phyloP scores from a whole-genome alignment of 495 filamentous ascomycete genomes.

The Cudoniella acicularis region DNA sequence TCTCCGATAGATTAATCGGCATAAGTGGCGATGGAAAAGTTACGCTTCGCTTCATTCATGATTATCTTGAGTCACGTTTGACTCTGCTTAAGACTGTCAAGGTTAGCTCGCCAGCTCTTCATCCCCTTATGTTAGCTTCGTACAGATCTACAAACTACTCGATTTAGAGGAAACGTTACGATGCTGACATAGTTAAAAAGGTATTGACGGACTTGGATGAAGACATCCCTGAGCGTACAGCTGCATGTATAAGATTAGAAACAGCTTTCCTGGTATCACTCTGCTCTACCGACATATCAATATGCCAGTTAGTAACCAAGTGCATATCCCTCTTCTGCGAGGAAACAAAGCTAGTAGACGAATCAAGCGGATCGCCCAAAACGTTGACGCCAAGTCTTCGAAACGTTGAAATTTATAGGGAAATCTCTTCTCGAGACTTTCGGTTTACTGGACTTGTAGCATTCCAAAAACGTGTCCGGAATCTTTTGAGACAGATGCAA shows the following conservation, averaged over 20 bases:
- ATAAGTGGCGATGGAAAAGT: constrained; percentile 33
- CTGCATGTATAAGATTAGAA: constrained; percentile 46
- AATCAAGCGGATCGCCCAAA: constrained; percentile 40
- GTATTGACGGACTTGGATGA: constrained; percentile 43
- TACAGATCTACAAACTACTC: not conserved
- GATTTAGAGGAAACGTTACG: not conserved
- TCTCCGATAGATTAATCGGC: constrained; percentile 44
- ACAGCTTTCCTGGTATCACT: constrained; percentile 56
- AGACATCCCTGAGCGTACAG: constrained; percentile 45
- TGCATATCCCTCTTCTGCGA: constrained; percentile 60
- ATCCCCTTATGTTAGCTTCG: not conserved
- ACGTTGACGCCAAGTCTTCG: constrained; percentile 50
- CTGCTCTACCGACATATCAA: constrained; percentile 59
- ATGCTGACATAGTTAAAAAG: constrained; percentile 24
- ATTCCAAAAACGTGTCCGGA: constrained; percentile 59
- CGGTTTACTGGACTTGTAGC: constrained; percentile 62
- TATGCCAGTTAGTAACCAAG: constrained; percentile 57
- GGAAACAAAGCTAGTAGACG: constrained; percentile 53
- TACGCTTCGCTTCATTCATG: constrained; percentile 43
- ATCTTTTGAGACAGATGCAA: constrained; percentile 53
- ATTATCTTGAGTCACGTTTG: constrained; percentile 48
- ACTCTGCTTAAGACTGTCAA: constrained; percentile 43
- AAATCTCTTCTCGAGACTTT: constrained; percentile 59
- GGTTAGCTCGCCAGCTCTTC: constrained; percentile 25
- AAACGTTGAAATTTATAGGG: constrained; percentile 56